These are phyloP conservation scores for Neocucurbitaria cava DNA, from an alignment of 2,329 filamentous ascomycete species.

Conservation along the genomic window DNA sequence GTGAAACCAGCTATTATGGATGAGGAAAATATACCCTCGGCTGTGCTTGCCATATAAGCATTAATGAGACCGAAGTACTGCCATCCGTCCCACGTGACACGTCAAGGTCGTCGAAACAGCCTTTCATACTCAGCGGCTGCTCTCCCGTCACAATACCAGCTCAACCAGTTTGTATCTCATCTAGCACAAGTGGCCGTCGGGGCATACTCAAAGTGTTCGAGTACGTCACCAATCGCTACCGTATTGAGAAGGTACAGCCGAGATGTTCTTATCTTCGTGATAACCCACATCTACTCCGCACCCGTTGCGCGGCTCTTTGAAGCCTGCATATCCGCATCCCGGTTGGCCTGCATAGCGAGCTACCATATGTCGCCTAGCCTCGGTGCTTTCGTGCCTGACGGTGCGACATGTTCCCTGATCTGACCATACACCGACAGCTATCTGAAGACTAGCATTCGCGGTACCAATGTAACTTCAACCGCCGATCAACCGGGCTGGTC, in stretches of 20 bases:
- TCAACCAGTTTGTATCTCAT: not conserved
- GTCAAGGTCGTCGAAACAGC: not conserved
- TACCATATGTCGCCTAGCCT: not conserved
- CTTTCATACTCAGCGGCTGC: too few relatives aligned
- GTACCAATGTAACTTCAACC: not conserved
- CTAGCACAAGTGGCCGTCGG: not conserved
- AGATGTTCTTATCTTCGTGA: not conserved
- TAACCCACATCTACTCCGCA: not conserved
- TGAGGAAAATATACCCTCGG: too few relatives aligned
- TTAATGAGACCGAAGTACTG: too few relatives aligned
- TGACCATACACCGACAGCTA: not conserved
- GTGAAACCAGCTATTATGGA: too few relatives aligned
- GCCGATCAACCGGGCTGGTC: constrained; percentile 1
- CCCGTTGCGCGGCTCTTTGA: not conserved
- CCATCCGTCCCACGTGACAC: not conserved
- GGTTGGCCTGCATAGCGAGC: constrained; percentile 1
- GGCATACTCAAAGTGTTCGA: not conserved
- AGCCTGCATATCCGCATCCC: not conserved
- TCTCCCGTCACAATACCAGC: too few relatives aligned
- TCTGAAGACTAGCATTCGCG: too few relatives aligned
- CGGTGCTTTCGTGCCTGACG: not conserved
- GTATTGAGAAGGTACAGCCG: constrained; percentile 1
- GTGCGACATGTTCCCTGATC: not conserved
- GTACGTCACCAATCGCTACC: not conserved
- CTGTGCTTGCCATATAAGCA: too few relatives aligned